Conservation (phyloP, 2,329 filamentous ascomycete genomes). For the Cladophialophora psammophila region DNA sequence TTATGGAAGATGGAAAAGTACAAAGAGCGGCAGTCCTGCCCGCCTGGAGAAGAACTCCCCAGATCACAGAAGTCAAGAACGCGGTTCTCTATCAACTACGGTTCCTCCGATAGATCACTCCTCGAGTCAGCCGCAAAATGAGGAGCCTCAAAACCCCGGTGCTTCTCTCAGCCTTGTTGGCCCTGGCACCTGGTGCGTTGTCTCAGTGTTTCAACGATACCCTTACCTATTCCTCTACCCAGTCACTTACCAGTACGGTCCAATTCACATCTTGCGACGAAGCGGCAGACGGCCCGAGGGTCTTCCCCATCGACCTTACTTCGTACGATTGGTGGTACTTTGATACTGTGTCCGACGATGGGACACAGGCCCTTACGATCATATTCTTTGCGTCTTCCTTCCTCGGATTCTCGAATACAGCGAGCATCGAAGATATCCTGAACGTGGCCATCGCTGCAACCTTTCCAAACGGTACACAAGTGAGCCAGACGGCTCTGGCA, state of each 20-base stretch:
- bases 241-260: constrained; percentile 4
- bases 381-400: constrained; percentile 31
- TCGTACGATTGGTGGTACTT: constrained; percentile 54
- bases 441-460: background rate
- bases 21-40: background rate
- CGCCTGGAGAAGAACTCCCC: background rate
- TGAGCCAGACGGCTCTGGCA: background rate
- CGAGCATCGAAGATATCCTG: background rate
- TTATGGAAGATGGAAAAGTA: background rate
- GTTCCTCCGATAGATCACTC: background rate
- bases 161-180: constrained; percentile 3
- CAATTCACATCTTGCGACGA: constrained; percentile 18
- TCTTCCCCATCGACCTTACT: constrained; percentile 42
- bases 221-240: background rate
- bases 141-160: background rate
- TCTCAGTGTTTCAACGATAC: background rate
- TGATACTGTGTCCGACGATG: constrained; percentile 45
- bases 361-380: constrained; percentile 42
- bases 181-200: background rate
- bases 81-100: background rate
- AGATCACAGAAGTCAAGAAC: background rate
- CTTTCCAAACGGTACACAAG: constrained; percentile 3
- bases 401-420: constrained; percentile 2
- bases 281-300: constrained; percentile 42
- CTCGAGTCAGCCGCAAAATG: background rate